Conservation (phyloP, 352 stramenopile species). For the Pythium rishiriense region DNA sequence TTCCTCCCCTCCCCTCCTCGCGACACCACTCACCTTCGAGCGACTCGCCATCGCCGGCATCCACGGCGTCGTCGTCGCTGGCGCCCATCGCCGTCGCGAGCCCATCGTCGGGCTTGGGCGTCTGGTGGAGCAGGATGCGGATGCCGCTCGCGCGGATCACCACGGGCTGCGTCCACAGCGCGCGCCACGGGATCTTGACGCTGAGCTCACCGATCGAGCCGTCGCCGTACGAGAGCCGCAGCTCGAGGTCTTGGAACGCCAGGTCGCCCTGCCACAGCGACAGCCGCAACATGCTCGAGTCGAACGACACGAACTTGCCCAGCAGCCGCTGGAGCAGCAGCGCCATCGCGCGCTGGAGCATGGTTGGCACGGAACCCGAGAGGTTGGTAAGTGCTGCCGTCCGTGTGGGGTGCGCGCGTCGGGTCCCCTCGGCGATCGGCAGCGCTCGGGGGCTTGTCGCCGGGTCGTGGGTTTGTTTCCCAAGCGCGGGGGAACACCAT, state of each 20-base stretch:
- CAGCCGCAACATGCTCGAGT: slow-evolving; percentile 81
- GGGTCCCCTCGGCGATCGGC: too few species aligned
- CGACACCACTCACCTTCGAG: slow-evolving; percentile 11
- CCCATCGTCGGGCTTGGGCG: slow-evolving; percentile 29
- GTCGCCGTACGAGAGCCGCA: slow-evolving; percentile 78
- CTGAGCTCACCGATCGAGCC: slow-evolving; percentile 75
- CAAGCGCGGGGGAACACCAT: slow-evolving; percentile 19
- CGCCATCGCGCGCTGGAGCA: slow-evolving; percentile 83
- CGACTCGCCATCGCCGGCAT: slow-evolving; percentile 17
- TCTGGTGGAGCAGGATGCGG: slow-evolving; percentile 69
- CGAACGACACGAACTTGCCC: slow-evolving; percentile 88
- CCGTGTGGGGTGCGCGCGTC: too few species aligned
- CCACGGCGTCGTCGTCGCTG: slow-evolving; percentile 25
- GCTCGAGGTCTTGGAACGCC: slow-evolving; percentile 79
- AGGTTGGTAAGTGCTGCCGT: too few species aligned
- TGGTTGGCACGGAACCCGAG: too few species aligned
- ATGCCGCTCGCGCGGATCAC: slow-evolving; percentile 76
- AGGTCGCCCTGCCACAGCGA: slow-evolving; percentile 87
- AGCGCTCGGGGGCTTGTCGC: not conserved
- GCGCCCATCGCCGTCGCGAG: slow-evolving; percentile 16
- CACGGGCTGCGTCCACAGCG: slow-evolving; percentile 82
- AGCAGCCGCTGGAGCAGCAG: slow-evolving; percentile 85
- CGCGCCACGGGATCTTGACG: slow-evolving; percentile 84
- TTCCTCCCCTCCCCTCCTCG: not conserved
- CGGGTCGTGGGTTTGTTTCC: slow-evolving; percentile 13